Evolutionary conservation across 441 rosid genomes (phyloP), one percentile per base, ranked within the genome.

Genomic region (Eugenia klotzschiana): DNA sequence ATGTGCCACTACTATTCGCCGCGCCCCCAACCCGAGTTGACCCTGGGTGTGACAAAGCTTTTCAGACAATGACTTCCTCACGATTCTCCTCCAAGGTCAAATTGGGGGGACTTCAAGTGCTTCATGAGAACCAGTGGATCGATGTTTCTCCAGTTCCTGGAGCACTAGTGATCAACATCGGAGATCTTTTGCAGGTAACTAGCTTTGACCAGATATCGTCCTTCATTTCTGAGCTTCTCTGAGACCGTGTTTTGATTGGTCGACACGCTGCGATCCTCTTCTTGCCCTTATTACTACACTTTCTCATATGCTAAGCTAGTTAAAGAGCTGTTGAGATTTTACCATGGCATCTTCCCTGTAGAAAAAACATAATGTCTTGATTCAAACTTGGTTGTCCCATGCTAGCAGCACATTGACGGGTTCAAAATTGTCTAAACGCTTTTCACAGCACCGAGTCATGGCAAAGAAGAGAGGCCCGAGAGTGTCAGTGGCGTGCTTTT

Each of bases 401-500:
- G 37, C 20, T 3, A 26, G 37, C 37, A 5, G 7, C 69, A 1
- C 10, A 0, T 26, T 3, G 37, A 26, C 20, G 27, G 20, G 69
- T 1, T 58, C 69, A 7, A 58, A 57, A 58, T 58, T 26, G 22
- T 58, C 69, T 57, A 14, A 14, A 58, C 27, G 37, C 27, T 57
- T 1, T 8, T 26, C 5, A 26, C 20, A 55, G 29, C 60, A 11
- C 29, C 77, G 89, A 33, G 92, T 90, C 2, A 2, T 89, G 16
- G 89, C 87, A 3, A 82, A 82, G 29, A 83, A 57, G 2, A 83
- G 53, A 7, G 92, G 92, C 43, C 12, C 89, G 7, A 87, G 92
- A 84, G 74, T 89, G 8, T 90, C 90, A 2, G 87, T 90, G 33
- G 88, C 89, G 7, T 81, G 87, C 79, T 86, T 89, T 54, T 84